These are phyloP conservation scores for Neurospora sp. DNA, from an alignment of 495 filamentous ascomycete genomes.

Conservation along the genomic window DNA sequence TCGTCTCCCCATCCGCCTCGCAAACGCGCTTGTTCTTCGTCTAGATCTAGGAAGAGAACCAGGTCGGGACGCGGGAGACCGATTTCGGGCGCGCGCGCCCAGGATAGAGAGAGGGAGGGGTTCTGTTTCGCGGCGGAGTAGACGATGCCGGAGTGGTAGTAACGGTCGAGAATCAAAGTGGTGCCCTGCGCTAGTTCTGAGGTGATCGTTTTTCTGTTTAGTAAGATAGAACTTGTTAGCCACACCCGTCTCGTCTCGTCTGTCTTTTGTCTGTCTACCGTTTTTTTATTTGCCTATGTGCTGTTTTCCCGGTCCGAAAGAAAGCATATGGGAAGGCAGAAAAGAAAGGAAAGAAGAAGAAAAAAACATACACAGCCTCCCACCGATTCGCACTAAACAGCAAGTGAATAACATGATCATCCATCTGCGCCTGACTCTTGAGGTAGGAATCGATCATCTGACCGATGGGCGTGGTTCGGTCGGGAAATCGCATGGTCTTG, in stretches of 20 bases:
- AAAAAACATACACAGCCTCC: slow-evolving; percentile 56
- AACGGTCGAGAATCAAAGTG: slow-evolving; percentile 81
- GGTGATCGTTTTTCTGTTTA: slow-evolving; percentile 45
- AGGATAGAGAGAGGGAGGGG: slow-evolving; percentile 55
- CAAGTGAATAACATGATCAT: slow-evolving; percentile 90
- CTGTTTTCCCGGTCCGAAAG: too few species aligned
- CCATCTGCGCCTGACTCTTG: slow-evolving; percentile 58
- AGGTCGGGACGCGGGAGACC: slow-evolving; percentile 83
- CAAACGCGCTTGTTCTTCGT: slow-evolving; percentile 56
- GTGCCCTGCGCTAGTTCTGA: slow-evolving; percentile 50
- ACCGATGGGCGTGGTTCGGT: slow-evolving; percentile 82
- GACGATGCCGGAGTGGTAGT: slow-evolving; percentile 86
- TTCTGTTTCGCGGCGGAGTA: slow-evolving; percentile 91
- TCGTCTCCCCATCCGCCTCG: slow-evolving; percentile 82
- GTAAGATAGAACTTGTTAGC: not conserved
- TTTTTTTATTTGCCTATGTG: too few species aligned
- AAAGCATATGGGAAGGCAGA: not conserved
- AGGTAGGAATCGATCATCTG: slow-evolving; percentile 85
- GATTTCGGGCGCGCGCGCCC: slow-evolving; percentile 73
- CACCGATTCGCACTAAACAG: slow-evolving; percentile 94
- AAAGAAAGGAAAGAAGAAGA: slow-evolving; percentile 1
- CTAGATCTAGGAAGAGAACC: slow-evolving; percentile 77
- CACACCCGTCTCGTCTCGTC: too few species aligned
- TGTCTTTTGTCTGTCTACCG: too few species aligned
- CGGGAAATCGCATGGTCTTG: slow-evolving; percentile 77